phyloP scores from a whole-genome alignment of 495 filamentous ascomycete genomes.

The Sphaerosporella brunnea region DNA sequence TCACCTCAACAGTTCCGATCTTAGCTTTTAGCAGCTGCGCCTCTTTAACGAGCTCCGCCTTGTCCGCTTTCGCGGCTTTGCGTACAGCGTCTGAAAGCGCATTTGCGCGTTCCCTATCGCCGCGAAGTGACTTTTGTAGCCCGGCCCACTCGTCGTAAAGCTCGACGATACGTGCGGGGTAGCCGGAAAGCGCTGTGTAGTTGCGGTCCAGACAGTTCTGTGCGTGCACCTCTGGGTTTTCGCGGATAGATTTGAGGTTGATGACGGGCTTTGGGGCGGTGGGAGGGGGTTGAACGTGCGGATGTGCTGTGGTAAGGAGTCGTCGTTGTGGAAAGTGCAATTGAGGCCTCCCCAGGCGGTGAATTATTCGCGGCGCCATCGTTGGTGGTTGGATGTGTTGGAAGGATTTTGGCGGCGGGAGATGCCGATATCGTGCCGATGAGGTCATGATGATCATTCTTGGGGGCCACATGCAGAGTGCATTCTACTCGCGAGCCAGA shows the following conservation, averaged over 20 bases:
- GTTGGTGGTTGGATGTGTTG: no score
- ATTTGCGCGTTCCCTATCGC: conserved; percentile 42
- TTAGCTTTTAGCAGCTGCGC: conserved; percentile 51
- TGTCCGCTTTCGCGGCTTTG: conserved; percentile 27
- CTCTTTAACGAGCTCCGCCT: conserved; percentile 40
- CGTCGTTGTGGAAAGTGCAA: no score
- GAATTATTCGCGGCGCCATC: no score
- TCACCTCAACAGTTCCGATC: conserved; percentile 39
- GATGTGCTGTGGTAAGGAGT: not conserved
- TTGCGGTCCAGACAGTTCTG: conserved; percentile 74
- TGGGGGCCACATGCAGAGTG: no score
- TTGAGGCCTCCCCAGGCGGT: no score
- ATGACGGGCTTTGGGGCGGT: conserved; percentile 64
- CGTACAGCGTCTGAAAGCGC: conserved; percentile 33
- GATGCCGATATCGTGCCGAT: no score
- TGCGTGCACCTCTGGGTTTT: conserved; percentile 57
- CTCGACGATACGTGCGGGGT: conserved; percentile 50
- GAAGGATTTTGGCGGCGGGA: no score
- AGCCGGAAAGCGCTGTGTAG: conserved; percentile 47
- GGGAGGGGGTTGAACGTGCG: conserved; percentile 26
- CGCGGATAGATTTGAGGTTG: conserved; percentile 77
- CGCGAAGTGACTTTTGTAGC: conserved; percentile 36
- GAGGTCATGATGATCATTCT: no score
- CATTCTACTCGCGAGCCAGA: no score
- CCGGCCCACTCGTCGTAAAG: conserved; percentile 49